A percentile compares a stretch with the other conserved stretches of the same genome.
These are phyloP conservation scores for Boletus sp. DNA, from an alignment of 768 basidiomycete genomes.

Conservation along the genomic window DNA sequence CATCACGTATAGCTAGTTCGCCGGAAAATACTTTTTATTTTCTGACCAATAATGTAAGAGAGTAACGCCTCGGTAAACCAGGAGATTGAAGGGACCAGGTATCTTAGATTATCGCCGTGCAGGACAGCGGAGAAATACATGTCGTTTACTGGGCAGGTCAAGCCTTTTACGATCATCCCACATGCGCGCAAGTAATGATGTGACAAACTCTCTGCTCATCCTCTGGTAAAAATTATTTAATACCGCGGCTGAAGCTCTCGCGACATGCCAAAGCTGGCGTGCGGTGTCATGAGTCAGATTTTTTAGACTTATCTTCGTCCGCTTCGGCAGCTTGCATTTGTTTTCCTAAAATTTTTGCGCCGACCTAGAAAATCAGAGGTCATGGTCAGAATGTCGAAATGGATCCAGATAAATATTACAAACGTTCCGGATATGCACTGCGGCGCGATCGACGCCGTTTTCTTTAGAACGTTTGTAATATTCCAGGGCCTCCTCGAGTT, in stretches of 20 bases:
- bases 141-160: constrained; percentile 6
- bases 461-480: constrained; percentile 81
- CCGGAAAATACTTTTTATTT: constrained; percentile 21
- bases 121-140: constrained; percentile 8
- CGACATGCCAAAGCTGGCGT: constrained; percentile 3
- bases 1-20: constrained; percentile 20
- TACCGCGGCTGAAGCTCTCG: background rate
- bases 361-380: constrained; percentile 49
- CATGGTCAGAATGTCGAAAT: constrained; percentile 15
- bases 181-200: constrained; percentile 9
- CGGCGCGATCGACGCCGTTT: constrained; percentile 78
- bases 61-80: constrained; percentile 22
- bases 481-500: constrained; percentile 75
- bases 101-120: constrained; percentile 12
- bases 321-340: constrained; percentile 41
- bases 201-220: constrained; percentile 14
- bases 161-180: constrained; percentile 12
- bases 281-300: constrained; percentile 28
- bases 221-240: background rate
- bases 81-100: constrained; percentile 30
- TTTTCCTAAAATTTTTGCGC: constrained; percentile 75
- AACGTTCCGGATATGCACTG: constrained; percentile 82
- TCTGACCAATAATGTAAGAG: constrained; percentile 18
- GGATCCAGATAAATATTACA: constrained; percentile 24
- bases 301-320: constrained; percentile 30